Evolutionary conservation across 352 stramenopile species (phyloP).

Genomic region (Phytophthora nicotianae): DNA sequence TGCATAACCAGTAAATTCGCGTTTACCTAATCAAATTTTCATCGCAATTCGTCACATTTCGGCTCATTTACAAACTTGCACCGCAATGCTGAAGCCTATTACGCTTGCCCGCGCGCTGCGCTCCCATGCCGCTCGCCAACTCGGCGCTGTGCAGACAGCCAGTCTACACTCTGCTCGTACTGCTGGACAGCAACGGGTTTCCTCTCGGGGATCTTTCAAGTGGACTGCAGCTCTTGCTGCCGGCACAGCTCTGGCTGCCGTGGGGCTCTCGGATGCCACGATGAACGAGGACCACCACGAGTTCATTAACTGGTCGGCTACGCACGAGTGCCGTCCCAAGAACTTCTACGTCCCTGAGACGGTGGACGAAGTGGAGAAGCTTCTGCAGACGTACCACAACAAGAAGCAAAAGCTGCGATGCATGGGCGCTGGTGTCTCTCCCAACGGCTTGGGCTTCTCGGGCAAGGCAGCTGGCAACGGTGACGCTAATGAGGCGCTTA

Average conservation of each 20-base stretch:
- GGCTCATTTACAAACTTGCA: constrained; percentile 6
- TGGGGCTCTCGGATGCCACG: constrained; percentile 17
- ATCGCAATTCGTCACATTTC: constrained; percentile 4
- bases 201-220: constrained; percentile 4
- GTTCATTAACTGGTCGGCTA: constrained; percentile 86
- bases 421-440: constrained; percentile 96
- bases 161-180: constrained; percentile 3
- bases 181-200: constrained; percentile 13
- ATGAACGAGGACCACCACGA: constrained; percentile 54
- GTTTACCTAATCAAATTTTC: constrained; percentile 10
- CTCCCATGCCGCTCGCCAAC: background rate
- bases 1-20: background rate
- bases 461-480: constrained; percentile 27
- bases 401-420: constrained; percentile 88
- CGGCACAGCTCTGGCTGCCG: constrained; percentile 25
- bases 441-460: constrained; percentile 96
- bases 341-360: constrained; percentile 75
- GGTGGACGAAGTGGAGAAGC: constrained; percentile 68
- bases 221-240: constrained; percentile 23
- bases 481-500: constrained; percentile 69
- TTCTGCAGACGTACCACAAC: constrained; percentile 63
- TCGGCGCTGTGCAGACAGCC: constrained; percentile 10
- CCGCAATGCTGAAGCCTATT: constrained; percentile 11
- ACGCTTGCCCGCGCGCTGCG: constrained; percentile 15
- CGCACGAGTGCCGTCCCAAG: constrained; percentile 71